These are phyloP conservation scores for Botrytis fabae DNA, from an alignment of 2,329 filamentous ascomycete species.

Conservation along the genomic window DNA sequence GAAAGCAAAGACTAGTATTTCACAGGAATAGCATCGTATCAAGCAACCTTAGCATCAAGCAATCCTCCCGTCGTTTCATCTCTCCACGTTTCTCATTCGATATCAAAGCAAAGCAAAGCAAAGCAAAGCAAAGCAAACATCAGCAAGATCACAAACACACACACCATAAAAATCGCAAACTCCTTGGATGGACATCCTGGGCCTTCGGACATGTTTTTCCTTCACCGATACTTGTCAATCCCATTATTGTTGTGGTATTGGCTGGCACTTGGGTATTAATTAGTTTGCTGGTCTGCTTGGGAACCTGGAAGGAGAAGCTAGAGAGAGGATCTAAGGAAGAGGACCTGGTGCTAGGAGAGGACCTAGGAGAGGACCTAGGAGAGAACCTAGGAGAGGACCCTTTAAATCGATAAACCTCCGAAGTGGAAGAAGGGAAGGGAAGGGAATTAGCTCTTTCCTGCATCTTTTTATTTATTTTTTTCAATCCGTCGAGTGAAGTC, in stretches of 20 bases:
- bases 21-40: background rate
- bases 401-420: slow-evolving; percentile 9
- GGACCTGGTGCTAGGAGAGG: too few species aligned
- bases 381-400: background rate
- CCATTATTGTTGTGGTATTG: background rate
- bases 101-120: background rate
- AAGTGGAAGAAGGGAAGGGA: slow-evolving; percentile 2
- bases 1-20: background rate
- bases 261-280: background rate
- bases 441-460: background rate
- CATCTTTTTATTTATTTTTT: background rate
- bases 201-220: background rate
- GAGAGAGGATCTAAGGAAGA: too few species aligned
- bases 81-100: background rate
- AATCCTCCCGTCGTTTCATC: too few species aligned
- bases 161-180: background rate
- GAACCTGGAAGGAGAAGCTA: too few species aligned
- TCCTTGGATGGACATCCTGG: background rate
- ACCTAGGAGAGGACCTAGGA: background rate
- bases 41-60: background rate
- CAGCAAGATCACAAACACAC: too few species aligned
- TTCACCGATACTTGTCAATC: background rate
- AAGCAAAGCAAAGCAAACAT: too few species aligned
- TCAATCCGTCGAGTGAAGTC: background rate
- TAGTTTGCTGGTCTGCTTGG: background rate